Conservation (phyloP, 306 rosid species). For the Hippophae gyantsensis region DNA sequence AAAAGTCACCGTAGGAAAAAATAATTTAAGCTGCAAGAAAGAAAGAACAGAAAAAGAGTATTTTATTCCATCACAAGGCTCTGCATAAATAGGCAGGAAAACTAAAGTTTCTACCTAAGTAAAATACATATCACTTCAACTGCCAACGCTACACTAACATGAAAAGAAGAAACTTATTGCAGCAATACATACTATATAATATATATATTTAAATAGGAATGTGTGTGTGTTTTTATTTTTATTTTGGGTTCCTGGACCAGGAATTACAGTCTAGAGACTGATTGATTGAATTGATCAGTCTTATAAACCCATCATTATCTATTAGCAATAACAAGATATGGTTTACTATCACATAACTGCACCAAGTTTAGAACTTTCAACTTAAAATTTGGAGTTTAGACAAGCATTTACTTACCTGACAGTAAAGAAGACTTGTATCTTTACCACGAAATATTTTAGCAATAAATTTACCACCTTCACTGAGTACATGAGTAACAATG, state of each 20-base stretch:
- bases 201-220: too few relatives aligned
- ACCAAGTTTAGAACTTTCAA: not conserved
- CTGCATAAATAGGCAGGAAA: not conserved
- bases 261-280: too few relatives aligned
- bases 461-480: constrained; percentile 91
- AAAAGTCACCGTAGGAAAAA: constrained; percentile 81
- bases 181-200: too few relatives aligned
- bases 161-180: too few relatives aligned
- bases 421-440: constrained; percentile 85
- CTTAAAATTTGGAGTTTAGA: constrained; percentile 6
- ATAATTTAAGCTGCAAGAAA: constrained; percentile 78
- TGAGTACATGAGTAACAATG: constrained; percentile 78
- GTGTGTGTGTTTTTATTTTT: too few relatives aligned
- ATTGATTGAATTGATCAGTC: too few relatives aligned
- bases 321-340: not conserved
- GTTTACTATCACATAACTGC: not conserved
- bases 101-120: not conserved
- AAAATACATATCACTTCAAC: too few relatives aligned
- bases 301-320: not conserved
- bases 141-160: too few relatives aligned
- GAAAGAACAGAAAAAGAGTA: not conserved
- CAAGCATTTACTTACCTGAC: constrained; percentile 58
- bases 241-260: too few relatives aligned
- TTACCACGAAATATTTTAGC: constrained; percentile 97
- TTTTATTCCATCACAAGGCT: not conserved